These are phyloP conservation scores for Ophiostoma ips DNA, from an alignment of 2,329 filamentous ascomycete species.

Conservation along the genomic window DNA sequence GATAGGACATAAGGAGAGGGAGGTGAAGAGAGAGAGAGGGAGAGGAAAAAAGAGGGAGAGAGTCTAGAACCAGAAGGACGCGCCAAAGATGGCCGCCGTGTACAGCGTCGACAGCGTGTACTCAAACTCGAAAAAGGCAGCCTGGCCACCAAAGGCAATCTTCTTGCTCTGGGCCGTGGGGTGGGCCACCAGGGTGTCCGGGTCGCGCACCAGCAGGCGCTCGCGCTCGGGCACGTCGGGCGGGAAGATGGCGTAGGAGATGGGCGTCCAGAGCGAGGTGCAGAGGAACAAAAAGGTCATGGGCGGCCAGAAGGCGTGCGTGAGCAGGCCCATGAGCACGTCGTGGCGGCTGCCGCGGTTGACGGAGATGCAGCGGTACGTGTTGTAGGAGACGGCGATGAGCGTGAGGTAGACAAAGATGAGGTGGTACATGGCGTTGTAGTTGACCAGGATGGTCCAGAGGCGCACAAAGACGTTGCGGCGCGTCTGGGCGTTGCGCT, in stretches of 20 bases:
- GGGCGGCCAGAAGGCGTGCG: slow-evolving; percentile 49
- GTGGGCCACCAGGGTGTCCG: slow-evolving; percentile 37
- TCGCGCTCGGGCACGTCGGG: slow-evolving; percentile 44
- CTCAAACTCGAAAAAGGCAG: slow-evolving; percentile 42
- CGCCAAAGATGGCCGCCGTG: slow-evolving; percentile 35
- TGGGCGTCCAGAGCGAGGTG: slow-evolving; percentile 42
- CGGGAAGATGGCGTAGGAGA: slow-evolving; percentile 47
- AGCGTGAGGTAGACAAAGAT: slow-evolving; percentile 19
- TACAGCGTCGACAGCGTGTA: slow-evolving; percentile 36
- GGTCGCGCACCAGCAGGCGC: slow-evolving; percentile 39
- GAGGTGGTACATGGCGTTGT: slow-evolving; percentile 33
- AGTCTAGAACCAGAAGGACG: slow-evolving; percentile 10
- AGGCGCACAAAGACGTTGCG: slow-evolving; percentile 40
- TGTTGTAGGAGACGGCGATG: slow-evolving; percentile 35
- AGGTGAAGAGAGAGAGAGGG: background rate
- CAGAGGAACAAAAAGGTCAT: slow-evolving; percentile 41
- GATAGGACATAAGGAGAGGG: background rate
- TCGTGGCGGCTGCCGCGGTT: slow-evolving; percentile 39
- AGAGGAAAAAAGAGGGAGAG: too few species aligned
- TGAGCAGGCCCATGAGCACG: slow-evolving; percentile 38
- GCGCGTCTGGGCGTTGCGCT: slow-evolving; percentile 38
- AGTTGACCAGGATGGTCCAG: slow-evolving; percentile 40
- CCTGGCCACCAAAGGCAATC: slow-evolving; percentile 36
- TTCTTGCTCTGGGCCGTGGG: slow-evolving; percentile 29
- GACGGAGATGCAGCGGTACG: slow-evolving; percentile 27